These are phyloP conservation scores for Amaranthus tricolor DNA, from an alignment of 179 eudicot species.

Conservation along the genomic window DNA sequence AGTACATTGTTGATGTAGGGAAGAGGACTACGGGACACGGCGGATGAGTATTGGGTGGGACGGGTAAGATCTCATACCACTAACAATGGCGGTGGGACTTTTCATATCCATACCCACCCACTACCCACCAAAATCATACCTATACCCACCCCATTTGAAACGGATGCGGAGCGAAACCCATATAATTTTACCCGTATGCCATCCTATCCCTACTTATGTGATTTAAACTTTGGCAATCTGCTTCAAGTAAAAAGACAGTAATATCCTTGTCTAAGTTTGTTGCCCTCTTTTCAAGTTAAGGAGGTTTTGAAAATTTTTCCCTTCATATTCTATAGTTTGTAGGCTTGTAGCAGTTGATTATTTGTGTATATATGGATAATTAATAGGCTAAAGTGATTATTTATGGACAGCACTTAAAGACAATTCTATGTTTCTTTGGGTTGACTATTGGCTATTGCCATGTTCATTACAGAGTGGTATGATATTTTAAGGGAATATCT, in stretches of 20 bases:
- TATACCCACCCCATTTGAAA: too few species aligned
- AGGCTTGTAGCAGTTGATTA: neutral
- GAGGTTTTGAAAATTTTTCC: neutral
- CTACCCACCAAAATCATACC: too few species aligned
- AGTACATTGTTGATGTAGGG: too few species aligned
- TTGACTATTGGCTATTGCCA: neutral
- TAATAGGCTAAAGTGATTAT: neutral
- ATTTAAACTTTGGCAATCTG: too few species aligned
- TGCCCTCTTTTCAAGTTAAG: neutral
- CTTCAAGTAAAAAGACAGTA: neutral
- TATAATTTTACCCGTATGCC: too few species aligned
- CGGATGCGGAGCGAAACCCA: too few species aligned
- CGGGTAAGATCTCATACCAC: too few species aligned
- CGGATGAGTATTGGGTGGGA: too few species aligned
- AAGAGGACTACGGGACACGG: too few species aligned
- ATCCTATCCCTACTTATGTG: too few species aligned
- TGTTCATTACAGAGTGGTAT: slow-evolving; percentile 27
- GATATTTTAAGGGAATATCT: neutral
- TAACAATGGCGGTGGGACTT: too few species aligned
- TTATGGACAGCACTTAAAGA: neutral
- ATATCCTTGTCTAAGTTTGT: slow-evolving; percentile 4
- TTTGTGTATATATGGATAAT: neutral
- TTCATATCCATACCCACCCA: too few species aligned
- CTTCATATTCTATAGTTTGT: neutral
- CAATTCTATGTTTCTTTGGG: neutral